phyloP scores from a whole-genome alignment of 164 flowering plant species.

The Pachysandra terminalis region DNA sequence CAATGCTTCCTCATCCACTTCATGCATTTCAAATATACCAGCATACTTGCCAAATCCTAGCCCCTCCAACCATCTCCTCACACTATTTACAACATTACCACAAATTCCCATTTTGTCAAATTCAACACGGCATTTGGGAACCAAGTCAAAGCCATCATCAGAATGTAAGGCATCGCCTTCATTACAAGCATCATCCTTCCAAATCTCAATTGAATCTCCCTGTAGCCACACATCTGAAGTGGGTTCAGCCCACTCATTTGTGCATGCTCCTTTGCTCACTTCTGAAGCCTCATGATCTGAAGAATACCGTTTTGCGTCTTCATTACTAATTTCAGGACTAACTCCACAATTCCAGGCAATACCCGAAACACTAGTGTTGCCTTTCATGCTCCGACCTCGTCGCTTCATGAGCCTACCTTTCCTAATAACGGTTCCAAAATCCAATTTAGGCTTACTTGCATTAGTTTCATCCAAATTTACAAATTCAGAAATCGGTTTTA shows the following conservation, averaged over 20 bases:
- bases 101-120: constrained; percentile 9
- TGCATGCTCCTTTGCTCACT: constrained; percentile 26
- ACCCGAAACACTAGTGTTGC: constrained; percentile 2
- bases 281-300: constrained; percentile 26
- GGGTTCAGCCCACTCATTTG: constrained; percentile 23
- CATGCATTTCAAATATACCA: constrained; percentile 41
- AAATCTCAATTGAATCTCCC: constrained; percentile 12
- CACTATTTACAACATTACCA: constrained; percentile 17
- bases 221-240: constrained; percentile 12
- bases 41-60: constrained; percentile 43
- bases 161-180: constrained; percentile 13
- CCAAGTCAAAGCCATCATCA: constrained; percentile 8
- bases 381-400: constrained; percentile 16
- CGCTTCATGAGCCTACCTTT: constrained; percentile 38
- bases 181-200: constrained; percentile 15
- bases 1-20: constrained; percentile 47
- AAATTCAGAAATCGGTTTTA: constrained; percentile 20
- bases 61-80: constrained; percentile 44
- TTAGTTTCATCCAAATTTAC: constrained; percentile 13
- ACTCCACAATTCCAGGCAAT: constrained; percentile 25
- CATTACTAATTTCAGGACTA: constrained; percentile 16
- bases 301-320: constrained; percentile 12
- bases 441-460: constrained; percentile 11
- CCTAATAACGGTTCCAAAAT: constrained; percentile 27
- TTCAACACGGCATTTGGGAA: constrained; percentile 9